Evolutionary conservation across 2,329 filamentous ascomycete genomes (phyloP).

Genomic region (Apiospora saccharicola): DNA sequence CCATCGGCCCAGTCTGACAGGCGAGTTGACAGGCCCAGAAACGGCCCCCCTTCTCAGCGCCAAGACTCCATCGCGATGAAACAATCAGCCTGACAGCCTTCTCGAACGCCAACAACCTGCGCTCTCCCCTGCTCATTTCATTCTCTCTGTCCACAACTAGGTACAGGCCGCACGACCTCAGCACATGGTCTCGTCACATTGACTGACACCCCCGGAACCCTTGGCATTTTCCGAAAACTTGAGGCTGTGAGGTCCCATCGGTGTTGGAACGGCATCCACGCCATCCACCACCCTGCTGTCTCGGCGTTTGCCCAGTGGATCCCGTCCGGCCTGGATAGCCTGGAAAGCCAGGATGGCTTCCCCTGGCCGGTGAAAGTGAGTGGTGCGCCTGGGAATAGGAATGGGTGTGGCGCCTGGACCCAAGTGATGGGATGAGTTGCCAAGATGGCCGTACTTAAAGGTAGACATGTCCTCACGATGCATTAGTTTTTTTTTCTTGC

Average conservation of each 20-base stretch:
- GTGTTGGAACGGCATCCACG: not conserved
- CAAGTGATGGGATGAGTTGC: slow-evolving; percentile 4
- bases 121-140: not conserved
- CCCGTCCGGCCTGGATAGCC: not conserved
- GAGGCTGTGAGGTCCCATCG: not conserved
- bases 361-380: not conserved
- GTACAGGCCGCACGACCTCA: not conserved
- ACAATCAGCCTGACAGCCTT: not conserved
- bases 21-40: not conserved
- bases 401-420: not conserved
- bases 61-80: not conserved
- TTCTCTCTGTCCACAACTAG: not conserved
- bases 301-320: not conserved
- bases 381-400: not conserved
- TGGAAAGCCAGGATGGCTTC: not conserved
- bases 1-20: not conserved
- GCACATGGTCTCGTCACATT: slow-evolving; percentile 19
- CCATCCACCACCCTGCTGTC: not conserved
- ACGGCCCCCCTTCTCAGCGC: not conserved
- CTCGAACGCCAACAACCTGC: not conserved
- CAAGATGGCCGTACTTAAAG: slow-evolving; percentile 11
- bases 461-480: not conserved
- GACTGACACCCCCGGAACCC: slow-evolving; percentile 2
- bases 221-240: not conserved
- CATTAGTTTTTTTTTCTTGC: slow-evolving; percentile 2